These are phyloP conservation scores for Linum lewisii DNA, from an alignment of 345 rosid species.

Conservation along the genomic window DNA sequence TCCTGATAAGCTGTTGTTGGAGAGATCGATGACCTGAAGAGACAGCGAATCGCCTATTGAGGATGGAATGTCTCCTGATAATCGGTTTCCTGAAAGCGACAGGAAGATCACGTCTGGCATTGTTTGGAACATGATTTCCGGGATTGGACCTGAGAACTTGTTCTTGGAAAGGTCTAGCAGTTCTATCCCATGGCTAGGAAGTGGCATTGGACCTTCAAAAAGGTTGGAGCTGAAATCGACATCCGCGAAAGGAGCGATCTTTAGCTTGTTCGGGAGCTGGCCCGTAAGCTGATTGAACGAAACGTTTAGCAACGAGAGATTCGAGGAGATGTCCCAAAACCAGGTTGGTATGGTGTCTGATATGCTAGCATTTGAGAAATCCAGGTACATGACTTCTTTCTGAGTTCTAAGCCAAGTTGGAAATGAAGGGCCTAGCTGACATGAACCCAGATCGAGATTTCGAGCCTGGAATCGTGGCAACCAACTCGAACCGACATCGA, in stretches of 20 bases:
- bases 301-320: slow-evolving; percentile 10
- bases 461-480: slow-evolving; percentile 46
- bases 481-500: slow-evolving; percentile 39
- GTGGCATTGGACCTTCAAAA: slow-evolving; percentile 17
- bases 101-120: slow-evolving; percentile 14
- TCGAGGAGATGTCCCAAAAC: slow-evolving; percentile 31
- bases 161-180: slow-evolving; percentile 13
- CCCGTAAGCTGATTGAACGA: slow-evolving; percentile 14
- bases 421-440: slow-evolving; percentile 42
- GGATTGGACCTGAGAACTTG: slow-evolving; percentile 15
- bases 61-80: slow-evolving; percentile 12
- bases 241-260: slow-evolving; percentile 14
- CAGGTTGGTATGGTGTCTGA: slow-evolving; percentile 36
- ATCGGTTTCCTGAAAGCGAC: slow-evolving; percentile 10
- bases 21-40: slow-evolving; percentile 15
- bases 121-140: not conserved
- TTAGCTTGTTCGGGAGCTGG: slow-evolving; percentile 4
- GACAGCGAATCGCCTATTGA: slow-evolving; percentile 6
- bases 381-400: slow-evolving; percentile 28
- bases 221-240: slow-evolving; percentile 21
- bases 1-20: slow-evolving; percentile 8
- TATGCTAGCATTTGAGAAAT: slow-evolving; percentile 35
- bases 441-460: slow-evolving; percentile 37
- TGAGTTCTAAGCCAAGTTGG: slow-evolving; percentile 58
- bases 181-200: slow-evolving; percentile 6